Percentiles rank a stretch among this genome's conserved stretches.
These are phyloP conservation scores for Aspergillus phoenicis DNA, from an alignment of 2,329 filamentous ascomycete genomes.

Conservation along the genomic window DNA sequence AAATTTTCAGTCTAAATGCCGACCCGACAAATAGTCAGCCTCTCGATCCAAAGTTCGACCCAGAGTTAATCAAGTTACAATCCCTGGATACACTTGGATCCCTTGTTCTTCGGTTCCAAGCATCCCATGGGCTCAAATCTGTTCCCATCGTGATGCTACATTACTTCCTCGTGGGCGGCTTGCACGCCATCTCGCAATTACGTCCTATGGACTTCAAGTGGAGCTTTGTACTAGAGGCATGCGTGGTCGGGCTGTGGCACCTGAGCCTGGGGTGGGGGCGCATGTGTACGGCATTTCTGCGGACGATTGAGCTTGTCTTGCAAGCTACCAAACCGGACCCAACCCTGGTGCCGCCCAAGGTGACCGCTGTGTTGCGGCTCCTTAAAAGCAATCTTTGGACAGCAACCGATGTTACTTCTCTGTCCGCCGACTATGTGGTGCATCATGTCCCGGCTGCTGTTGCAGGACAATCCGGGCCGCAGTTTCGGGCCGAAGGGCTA, in stretches of 20 bases:
- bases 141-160: slow-evolving; percentile 30
- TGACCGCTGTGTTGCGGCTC: slow-evolving; percentile 21
- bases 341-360: slow-evolving; percentile 19
- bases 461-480: not conserved
- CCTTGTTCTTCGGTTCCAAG: slow-evolving; percentile 24
- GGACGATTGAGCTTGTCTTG: slow-evolving; percentile 25
- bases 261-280: slow-evolving; percentile 30
- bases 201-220: slow-evolving; percentile 20
- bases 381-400: slow-evolving; percentile 23
- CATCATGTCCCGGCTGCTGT: slow-evolving; percentile 14
- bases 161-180: slow-evolving; percentile 27
- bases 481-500: slow-evolving; percentile 10
- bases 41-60: slow-evolving; percentile 9
- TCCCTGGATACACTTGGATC: slow-evolving; percentile 24
- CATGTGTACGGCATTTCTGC: slow-evolving; percentile 28
- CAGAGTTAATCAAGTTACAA: slow-evolving; percentile 12
- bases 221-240: slow-evolving; percentile 25
- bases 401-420: slow-evolving; percentile 20
- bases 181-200: slow-evolving; percentile 23
- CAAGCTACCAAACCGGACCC: slow-evolving; percentile 16
- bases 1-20: slow-evolving; percentile 16
- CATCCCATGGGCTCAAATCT: slow-evolving; percentile 27
- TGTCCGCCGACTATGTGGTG: slow-evolving; percentile 28
- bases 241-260: slow-evolving; percentile 29
- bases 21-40: not conserved